A percentile compares a stretch with the other conserved stretches of the same genome.
These are phyloP conservation scores for Whalleya microplaca DNA, from an alignment of 2,329 filamentous ascomycete species.

Conservation along the genomic window DNA sequence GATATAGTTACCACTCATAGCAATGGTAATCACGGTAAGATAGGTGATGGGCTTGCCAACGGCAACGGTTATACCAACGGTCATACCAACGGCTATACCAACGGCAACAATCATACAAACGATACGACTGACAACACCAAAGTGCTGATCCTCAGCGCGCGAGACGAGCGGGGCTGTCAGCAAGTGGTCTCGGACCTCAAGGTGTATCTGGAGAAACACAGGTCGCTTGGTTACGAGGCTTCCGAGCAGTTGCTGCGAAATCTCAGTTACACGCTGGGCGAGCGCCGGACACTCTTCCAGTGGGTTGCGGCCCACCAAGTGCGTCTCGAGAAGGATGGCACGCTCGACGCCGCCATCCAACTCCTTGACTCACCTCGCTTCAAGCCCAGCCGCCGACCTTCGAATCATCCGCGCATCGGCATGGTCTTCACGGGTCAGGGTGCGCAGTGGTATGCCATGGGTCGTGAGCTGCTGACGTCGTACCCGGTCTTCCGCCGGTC, in stretches of 20 bases:
- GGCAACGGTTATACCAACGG: too few species aligned
- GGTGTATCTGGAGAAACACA: constrained; percentile 1
- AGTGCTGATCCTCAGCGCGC: constrained; percentile 1
- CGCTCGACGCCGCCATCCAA: not conserved
- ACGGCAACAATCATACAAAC: not conserved
- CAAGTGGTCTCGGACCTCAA: not conserved
- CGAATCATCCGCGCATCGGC: constrained; percentile 12
- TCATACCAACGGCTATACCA: too few species aligned
- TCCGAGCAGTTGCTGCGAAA: not conserved
- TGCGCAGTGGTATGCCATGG: constrained; percentile 30
- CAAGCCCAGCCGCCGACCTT: constrained; percentile 1
- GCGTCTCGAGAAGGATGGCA: not conserved
- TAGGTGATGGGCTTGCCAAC: too few species aligned
- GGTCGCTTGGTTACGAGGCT: not conserved
- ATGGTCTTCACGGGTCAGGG: constrained; percentile 37
- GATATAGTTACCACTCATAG: too few species aligned
- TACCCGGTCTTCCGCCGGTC: constrained; percentile 23
- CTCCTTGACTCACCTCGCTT: not conserved
- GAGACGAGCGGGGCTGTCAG: constrained; percentile 2
- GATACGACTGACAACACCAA: not conserved
- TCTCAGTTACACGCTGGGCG: constrained; percentile 6
- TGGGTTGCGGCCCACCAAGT: constrained; percentile 3
- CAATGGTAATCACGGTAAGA: too few species aligned
- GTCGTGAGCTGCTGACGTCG: constrained; percentile 17
- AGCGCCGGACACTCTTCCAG: constrained; percentile 4